Base-by-base conservation (phyloP, 208 protist genomes). In the Angomonas deanei region DNA sequence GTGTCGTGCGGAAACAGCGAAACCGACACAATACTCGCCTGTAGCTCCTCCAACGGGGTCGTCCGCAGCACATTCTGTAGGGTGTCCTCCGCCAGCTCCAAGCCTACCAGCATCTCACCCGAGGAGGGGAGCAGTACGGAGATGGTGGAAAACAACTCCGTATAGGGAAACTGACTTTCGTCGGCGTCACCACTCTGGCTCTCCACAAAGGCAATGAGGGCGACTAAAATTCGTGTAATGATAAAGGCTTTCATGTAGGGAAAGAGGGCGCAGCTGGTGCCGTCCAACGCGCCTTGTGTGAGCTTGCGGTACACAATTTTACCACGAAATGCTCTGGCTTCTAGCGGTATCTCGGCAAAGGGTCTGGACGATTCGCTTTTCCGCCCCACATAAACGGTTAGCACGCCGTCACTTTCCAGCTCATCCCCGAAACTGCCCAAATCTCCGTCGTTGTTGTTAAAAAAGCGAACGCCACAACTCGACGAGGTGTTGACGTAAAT, bases 401-500 rank as follows among this genome's bases (percentile, higher is more conserved):
- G 47, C 6, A 93, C 64, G 31, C 87, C 91, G 56, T 96, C 91
- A 62, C 72, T 86, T 57, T 94, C 87, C 34, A 91, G 92, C 67
- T 88, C 84, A 31, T 92, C 85, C 10, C 86, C 81, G 36, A 94
- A 84, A 59, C 83, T 72, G 8, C 84, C 82, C 11, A 88, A 68
- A 61, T 80, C 75, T 13, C 91, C 86, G 64, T 93, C 86, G 55
- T 74, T 92, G 72, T 75, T 88, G 76, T 91, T 92, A 72, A 87
- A 96, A 71, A 93, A 96, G 17, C 86, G 78, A 27, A 96, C 82
- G 4, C 86, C 86, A 46, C 85, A 93, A 63, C 81, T 92, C 27
- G 82, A 89, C 10, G 87, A 78, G 0, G 87, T 96, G 73, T 94
- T 93, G 55, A 96, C 80, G 69, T 84, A 96, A 31, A 96, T 68